Base-by-base conservation (phyloP, 805 yeast genomes). In the Lipomyces mesembrius region DNA sequence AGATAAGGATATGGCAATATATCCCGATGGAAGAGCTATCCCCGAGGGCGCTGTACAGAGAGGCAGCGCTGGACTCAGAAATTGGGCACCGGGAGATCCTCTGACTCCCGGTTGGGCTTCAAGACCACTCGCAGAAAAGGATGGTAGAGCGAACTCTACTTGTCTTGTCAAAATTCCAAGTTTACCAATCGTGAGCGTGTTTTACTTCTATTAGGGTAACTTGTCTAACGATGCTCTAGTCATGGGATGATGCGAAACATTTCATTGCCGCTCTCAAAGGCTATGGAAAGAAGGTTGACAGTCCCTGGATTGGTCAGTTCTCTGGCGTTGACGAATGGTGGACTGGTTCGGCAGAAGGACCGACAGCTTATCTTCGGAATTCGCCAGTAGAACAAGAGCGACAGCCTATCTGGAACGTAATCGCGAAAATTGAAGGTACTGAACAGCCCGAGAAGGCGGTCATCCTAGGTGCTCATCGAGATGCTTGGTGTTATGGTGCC, bases 401-500 rank as follows among this genome's bases (percentile, higher is more conserved):
- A 70, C 80, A 86, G n/a, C 88, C 90, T 4, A 82, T 88, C 72
- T 81, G 83, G 78, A 87, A 90, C 73, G 88, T 89, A 43, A 80
- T 86, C 72, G 93, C 89, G 12, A 81, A 80, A 59, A 76, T 88
- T 57, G 83, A 83, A 65, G 93, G 93, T 6, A 52, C 37, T 14
- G 71, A 68, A 54, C 75, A 77, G 20, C 78, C 79, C 39, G 77
- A 79, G 34, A 81, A 83, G 59, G 87, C 87, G 61, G 82, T 89
- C 59, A 75, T 90, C 49, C 75, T 89, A 61, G 95, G 95, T 43
- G 89, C 89, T 75, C 95, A 89, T 75, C 84, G 92, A 60, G 95
- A 90, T 75, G 87, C 94, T 2, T 90, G 93, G 94, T 84, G 88
- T 66, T 85, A 90, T 60, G 91, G 91, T n/a, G 92, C 93, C 0